Base-by-base conservation (phyloP, 2,329 filamentous ascomycete species). In the Aspergillus calidoustus region DNA sequence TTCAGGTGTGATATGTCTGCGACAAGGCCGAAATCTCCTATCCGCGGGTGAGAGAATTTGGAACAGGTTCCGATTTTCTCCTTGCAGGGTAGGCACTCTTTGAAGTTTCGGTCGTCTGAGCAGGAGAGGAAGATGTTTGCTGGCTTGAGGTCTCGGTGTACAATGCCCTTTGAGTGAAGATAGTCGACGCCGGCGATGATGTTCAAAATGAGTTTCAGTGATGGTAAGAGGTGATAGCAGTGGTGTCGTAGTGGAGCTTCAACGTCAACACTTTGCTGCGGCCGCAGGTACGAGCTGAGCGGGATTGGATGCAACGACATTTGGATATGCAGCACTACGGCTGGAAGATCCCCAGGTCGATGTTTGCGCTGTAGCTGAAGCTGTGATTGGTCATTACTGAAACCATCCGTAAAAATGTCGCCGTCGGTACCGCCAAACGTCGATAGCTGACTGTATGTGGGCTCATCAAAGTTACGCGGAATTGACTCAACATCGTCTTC, bases 131-230 rank as follows among this genome's bases (percentile, higher is more conserved):
- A 89, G 30, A 91, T 85, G 66, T 91, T 91, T 3, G 84, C 86
- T 0, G 88, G 88, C 68, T 91, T 91, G 23, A 91, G 78, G 68
- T 91, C 88, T 9, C 88, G 84, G 68, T 91, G 88, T 0, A 89
- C 82, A 52, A 90, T 84, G 6, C 81, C 81, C 61, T 86, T 81
- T 0, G 79, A 75, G 67, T 91, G 88, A 2, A 90, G 79, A 67
- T 91, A 90, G 60, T 87, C 82, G 3, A 90, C 83, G 1, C 88
- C 88, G 8, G 87, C 83, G 1, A 89, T 74, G 31, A 90, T 84
- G 1, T 82, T 82, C 13, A 84, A 74, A n/a, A 90, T 77, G 1
- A 91, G 76, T 34, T 80, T 79, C 3, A 89, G 70, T 0, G 87
- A 85, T 0, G 86, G 81, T 34, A 82, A 71, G 2, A 85, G 68